Evolutionary conservation across 2,329 filamentous ascomycete genomes (phyloP).

Genomic region (Allantophomopsis lycopodina): DNA sequence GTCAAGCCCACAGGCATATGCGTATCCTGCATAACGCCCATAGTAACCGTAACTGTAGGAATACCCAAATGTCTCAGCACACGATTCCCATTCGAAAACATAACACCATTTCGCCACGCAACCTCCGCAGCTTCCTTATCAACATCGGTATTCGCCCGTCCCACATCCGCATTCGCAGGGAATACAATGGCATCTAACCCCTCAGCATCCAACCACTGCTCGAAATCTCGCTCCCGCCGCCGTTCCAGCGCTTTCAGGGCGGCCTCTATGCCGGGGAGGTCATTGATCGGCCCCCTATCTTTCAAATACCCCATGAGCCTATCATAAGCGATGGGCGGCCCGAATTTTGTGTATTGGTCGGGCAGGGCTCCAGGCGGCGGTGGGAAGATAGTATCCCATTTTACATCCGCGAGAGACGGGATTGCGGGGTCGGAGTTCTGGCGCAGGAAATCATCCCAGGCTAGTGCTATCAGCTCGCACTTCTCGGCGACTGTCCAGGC

Average conservation of each 20-base stretch:
- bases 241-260: slow-evolving; percentile 31
- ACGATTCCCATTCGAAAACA: slow-evolving; percentile 38
- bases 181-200: slow-evolving; percentile 31
- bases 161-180: slow-evolving; percentile 35
- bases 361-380: no score
- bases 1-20: no score
- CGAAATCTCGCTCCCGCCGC: slow-evolving; percentile 31
- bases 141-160: slow-evolving; percentile 29
- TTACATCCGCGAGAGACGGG: no score
- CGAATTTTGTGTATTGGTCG: not conserved
- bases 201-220: slow-evolving; percentile 31
- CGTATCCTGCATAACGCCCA: slow-evolving; percentile 19
- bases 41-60: slow-evolving; percentile 36
- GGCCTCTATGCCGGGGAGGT: slow-evolving; percentile 25
- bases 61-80: slow-evolving; percentile 38
- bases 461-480: slow-evolving; percentile 3
- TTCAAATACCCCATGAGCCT: not conserved
- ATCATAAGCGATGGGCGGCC: not conserved
- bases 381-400: no score
- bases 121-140: slow-evolving; percentile 18
- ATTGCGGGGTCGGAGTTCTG: slow-evolving; percentile 3
- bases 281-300: slow-evolving; percentile 18
- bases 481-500: slow-evolving; percentile 3
- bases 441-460: slow-evolving; percentile 6
- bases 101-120: slow-evolving; percentile 33